phyloP scores from a whole-genome alignment of 805 yeast genomes.

The Nakazawaea populi region DNA sequence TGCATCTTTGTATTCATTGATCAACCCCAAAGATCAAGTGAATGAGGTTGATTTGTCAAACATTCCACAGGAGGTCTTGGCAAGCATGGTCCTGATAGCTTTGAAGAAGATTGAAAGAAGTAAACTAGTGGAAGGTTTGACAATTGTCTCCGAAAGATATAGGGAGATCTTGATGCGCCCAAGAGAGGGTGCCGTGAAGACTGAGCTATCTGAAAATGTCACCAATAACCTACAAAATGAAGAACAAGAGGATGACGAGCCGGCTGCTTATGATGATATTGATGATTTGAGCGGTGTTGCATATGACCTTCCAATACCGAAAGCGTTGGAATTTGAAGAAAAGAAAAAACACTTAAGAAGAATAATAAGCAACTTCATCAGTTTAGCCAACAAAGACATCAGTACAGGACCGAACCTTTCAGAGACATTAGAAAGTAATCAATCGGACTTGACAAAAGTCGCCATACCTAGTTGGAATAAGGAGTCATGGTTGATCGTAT shows the following conservation, averaged over 20 bases:
- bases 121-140: conserved; percentile 57
- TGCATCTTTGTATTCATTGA: conserved; percentile 61
- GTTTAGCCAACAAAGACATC: conserved; percentile 32
- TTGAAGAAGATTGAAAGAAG: conserved; percentile 47
- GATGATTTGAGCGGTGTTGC: conserved; percentile 26
- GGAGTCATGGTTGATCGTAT: conserved; percentile 70
- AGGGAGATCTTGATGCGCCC: conserved; percentile 32
- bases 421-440: conserved; percentile 17
- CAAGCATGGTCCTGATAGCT: conserved; percentile 61
- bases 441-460: conserved; percentile 50
- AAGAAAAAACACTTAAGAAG: conserved; percentile 52
- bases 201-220: conserved; percentile 12
- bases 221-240: conserved; percentile 13
- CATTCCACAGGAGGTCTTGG: conserved; percentile 59
- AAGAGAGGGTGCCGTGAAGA: conserved; percentile 18
- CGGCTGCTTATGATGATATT: conserved; percentile 15
- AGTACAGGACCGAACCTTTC: conserved; percentile 11
- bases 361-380: conserved; percentile 55
- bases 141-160: conserved; percentile 66
- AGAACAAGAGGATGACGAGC: conserved; percentile 23
- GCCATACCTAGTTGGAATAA: conserved; percentile 48
- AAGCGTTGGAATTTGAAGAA: conserved; percentile 41
- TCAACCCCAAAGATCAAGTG: conserved; percentile 52
- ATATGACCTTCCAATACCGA: conserved; percentile 52
- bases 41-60: conserved; percentile 62